Evolutionary conservation across 2,329 filamentous ascomycete species (phyloP), one percentile per base, ranked within the genome.

Genomic region (Aspergillus alliaceus): DNA sequence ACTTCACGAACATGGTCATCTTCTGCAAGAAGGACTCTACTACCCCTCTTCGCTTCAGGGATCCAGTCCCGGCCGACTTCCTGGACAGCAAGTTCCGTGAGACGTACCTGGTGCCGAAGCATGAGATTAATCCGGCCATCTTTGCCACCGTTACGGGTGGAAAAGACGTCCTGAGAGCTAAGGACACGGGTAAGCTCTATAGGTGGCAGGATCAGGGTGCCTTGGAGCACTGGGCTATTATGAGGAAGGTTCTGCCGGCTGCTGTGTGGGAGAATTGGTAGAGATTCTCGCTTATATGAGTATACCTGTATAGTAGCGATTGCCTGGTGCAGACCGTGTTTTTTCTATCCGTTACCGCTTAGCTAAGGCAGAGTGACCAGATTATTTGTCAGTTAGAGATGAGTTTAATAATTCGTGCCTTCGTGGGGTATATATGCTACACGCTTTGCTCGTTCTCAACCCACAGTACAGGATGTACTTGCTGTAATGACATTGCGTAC

Each of bases 1-100:
- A 96, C 69, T 97, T 98, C 73, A 91, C 92, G 71, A 99, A 99
- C 79, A 91, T 98, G 84, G 90, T 98, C 47, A 86, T 98, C 59
- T 97, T 97, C 79, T 99, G 95, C 80, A 87, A 85, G 57, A 93
- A 92, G 75, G 80, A 77, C 11, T 71, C 77, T 25, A 63, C 66
- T 24, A 64, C 61, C 6, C 75, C 78, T 0, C 76, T 92, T 35
- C 77, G 70, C 0, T 98, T 98, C 78, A 84, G 93, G 12, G 68
- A 79, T 15, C 84, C 92, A 0, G 78, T 75, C 0, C 73, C 82
- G 6, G 77, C 78, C 2, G 95, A 99, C 69, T 88, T 84, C 66
- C 77, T 96, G 32, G 83, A 84, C 35, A 96, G 90, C 71, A 79
- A 85, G 40, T 86, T 89, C 12, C 80, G 95, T 31, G 77, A 83